Conservation (phyloP, 2,329 filamentous ascomycete species). For the Paecilomyces fulvus region DNA sequence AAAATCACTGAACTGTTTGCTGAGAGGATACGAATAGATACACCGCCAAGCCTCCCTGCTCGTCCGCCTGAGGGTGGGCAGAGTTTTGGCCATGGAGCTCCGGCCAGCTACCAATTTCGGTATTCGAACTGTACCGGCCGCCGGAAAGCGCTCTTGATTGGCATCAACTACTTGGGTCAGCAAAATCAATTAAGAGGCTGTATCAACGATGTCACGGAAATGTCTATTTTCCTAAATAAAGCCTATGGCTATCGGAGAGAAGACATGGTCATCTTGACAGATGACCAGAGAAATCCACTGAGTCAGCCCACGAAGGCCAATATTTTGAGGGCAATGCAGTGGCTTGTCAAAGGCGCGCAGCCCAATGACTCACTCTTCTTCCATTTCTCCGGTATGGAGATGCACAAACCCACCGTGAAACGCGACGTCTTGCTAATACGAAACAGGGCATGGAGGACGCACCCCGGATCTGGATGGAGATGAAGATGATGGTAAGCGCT, state of each 20-base stretch:
- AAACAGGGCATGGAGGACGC: constrained; percentile 62
- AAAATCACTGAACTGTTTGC: neutral
- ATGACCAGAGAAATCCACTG: constrained; percentile 96
- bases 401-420: neutral
- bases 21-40: constrained; percentile 25
- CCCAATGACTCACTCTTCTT: constrained; percentile 94
- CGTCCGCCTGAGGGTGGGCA: constrained; percentile 58
- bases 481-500: constrained; percentile 55
- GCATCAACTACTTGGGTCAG: constrained; percentile 94
- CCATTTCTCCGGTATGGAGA: constrained; percentile 73
- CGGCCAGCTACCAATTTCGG: constrained; percentile 73
- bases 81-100: constrained; percentile 71
- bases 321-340: constrained; percentile 92
- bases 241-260: constrained; percentile 86
- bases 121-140: constrained; percentile 86
- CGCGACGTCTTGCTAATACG: constrained; percentile 1
- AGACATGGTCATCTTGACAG: constrained; percentile 94
- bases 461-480: constrained; percentile 66
- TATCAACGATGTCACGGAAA: constrained; percentile 96
- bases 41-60: constrained; percentile 52
- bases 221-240: constrained; percentile 79
- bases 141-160: constrained; percentile 81
- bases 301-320: constrained; percentile 93
- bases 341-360: constrained; percentile 89
- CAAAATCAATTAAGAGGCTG: constrained; percentile 81